Conservation (phyloP, 139 green algal species). For the Coelastrella sp. region DNA sequence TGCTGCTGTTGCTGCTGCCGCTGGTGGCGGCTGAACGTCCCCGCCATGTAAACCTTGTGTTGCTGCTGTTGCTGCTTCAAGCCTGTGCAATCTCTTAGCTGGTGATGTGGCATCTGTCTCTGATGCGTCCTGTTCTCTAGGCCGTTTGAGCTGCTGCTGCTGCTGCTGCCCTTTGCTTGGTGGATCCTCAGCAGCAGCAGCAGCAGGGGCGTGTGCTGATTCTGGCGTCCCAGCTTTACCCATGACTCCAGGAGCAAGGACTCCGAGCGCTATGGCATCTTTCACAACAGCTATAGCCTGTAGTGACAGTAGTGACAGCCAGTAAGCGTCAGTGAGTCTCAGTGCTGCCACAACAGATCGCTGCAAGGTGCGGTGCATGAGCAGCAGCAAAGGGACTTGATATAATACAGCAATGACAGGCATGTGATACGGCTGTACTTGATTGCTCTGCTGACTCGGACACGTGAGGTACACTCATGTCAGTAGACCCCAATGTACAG, state of each 20-base stretch:
- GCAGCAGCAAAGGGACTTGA: background rate
- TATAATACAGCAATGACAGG: too few relatives aligned
- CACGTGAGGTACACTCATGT: too few relatives aligned
- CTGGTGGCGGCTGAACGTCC: background rate
- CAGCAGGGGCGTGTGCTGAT: background rate
- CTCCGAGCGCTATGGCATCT: background rate
- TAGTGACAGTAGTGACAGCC: background rate
- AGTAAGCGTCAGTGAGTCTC: too few relatives aligned
- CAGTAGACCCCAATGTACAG: too few relatives aligned
- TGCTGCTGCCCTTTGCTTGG: background rate
- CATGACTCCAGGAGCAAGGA: background rate
- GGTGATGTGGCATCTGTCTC: background rate
- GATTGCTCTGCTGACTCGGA: too few relatives aligned
- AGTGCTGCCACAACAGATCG: background rate
- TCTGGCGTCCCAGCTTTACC: background rate
- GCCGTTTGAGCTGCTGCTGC: background rate
- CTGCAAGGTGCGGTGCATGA: background rate
- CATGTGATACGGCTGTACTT: too few relatives aligned
- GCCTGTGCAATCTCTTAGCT: background rate
- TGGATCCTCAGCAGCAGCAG: background rate
- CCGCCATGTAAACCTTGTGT: background rate
- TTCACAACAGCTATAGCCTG: conserved; percentile 23
- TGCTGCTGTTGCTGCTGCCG: background rate
- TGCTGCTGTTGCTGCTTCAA: background rate
- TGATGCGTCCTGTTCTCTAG: background rate